Conservation (phyloP, 108 stramenopile genomes). For the Bacterosira constricta region DNA sequence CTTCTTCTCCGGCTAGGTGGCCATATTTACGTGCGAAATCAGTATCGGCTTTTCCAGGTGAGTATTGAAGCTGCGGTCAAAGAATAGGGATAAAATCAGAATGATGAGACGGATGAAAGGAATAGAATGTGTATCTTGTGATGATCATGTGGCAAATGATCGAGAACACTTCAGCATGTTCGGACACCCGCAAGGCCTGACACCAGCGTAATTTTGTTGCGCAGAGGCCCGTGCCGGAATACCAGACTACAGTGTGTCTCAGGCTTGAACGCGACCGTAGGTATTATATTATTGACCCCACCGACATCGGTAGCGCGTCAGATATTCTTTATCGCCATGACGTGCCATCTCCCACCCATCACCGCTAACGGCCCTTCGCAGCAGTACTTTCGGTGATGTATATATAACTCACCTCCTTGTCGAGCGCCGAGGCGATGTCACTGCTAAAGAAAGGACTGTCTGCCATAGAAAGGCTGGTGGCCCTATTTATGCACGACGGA, state of each 20-base stretch:
- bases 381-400: neutral
- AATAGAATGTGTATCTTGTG: too few species aligned
- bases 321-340: neutral
- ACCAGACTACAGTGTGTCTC: too few species aligned
- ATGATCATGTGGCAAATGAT: too few species aligned
- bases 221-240: too few species aligned
- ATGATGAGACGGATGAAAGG: neutral
- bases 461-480: slow-evolving; percentile 2
- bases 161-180: too few species aligned
- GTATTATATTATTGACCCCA: too few species aligned
- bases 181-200: too few species aligned
- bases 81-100: neutral
- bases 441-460: slow-evolving; percentile 41
- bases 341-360: too few species aligned
- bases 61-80: slow-evolving; percentile 59
- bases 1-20: slow-evolving; percentile 73
- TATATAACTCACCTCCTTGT: slow-evolving; percentile 39
- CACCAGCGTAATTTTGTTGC: too few species aligned
- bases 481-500: neutral
- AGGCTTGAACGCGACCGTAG: too few species aligned
- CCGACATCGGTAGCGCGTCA: too few species aligned
- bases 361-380: too few species aligned
- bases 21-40: slow-evolving; percentile 83
- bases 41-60: slow-evolving; percentile 80
- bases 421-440: slow-evolving; percentile 29